phyloP scores from a whole-genome alignment of 2,329 filamentous ascomycete genomes.

The Lecanicillium sp. region DNA sequence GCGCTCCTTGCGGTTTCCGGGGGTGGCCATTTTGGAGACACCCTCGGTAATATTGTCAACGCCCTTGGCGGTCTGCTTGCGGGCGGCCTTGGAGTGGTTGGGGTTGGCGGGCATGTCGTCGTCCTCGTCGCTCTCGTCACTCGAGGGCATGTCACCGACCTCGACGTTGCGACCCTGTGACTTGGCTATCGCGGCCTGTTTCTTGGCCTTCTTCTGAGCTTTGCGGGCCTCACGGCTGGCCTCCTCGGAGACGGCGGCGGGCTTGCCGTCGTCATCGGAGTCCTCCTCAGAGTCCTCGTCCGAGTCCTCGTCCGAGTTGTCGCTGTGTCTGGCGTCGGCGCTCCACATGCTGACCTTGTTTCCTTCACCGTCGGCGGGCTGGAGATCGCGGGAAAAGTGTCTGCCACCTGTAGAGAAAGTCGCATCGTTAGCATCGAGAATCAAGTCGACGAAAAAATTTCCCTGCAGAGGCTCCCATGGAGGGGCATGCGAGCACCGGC shows the following conservation, averaged over 20 bases:
- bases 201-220: constrained; percentile 81
- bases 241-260: constrained; percentile 43
- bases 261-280: constrained; percentile 42
- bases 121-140: constrained; percentile 52
- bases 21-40: constrained; percentile 48
- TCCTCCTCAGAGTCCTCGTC: constrained; percentile 48
- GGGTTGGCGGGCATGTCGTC: constrained; percentile 78
- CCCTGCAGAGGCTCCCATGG: neutral
- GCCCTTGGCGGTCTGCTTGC: constrained; percentile 44
- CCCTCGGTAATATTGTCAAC: constrained; percentile 48
- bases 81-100: constrained; percentile 76
- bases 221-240: constrained; percentile 73
- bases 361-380: constrained; percentile 82
- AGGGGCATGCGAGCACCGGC: constrained; percentile 3
- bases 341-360: constrained; percentile 87
- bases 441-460: neutral
- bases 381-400: constrained; percentile 87
- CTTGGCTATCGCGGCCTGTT: constrained; percentile 78
- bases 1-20: constrained; percentile 47
- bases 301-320: constrained; percentile 45
- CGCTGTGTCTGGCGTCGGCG: constrained; percentile 44
- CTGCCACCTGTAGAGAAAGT: constrained; percentile 65
- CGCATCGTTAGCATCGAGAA: constrained; percentile 18
- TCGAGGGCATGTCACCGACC: constrained; percentile 79
- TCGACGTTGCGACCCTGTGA: constrained; percentile 66